Evolutionary conservation across 441 rosid genomes (phyloP).

Genomic region (Populus hybrid): DNA sequence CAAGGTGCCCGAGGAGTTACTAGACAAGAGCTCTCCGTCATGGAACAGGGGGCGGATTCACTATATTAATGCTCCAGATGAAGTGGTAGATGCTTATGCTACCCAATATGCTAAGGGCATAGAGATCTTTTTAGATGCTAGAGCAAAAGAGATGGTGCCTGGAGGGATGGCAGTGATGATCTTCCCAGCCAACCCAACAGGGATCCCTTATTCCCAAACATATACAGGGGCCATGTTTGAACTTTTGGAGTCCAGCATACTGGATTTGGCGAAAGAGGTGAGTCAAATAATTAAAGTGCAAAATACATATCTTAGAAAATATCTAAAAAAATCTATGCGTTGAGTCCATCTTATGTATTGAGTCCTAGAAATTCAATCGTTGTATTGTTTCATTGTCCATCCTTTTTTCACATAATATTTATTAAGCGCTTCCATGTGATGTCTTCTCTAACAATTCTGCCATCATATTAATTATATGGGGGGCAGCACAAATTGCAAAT

Average conservation of each 20-base stretch:
- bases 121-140: conserved; percentile 25
- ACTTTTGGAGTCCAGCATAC: conserved; percentile 19
- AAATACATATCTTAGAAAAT: too few species aligned
- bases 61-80: conserved; percentile 23
- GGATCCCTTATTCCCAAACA: conserved; percentile 7
- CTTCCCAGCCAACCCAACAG: conserved; percentile 12
- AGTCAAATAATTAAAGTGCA: not conserved
- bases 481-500: too few species aligned
- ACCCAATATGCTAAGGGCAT: conserved; percentile 29
- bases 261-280: conserved; percentile 30
- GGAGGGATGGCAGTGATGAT: conserved; percentile 35
- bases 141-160: conserved; percentile 30
- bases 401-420: too few species aligned
- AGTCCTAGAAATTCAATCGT: too few species aligned
- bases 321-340: too few species aligned
- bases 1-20: conserved; percentile 5
- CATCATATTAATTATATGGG: too few species aligned
- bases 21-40: conserved; percentile 15
- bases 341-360: too few species aligned
- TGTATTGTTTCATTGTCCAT: too few species aligned
- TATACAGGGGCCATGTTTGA: conserved; percentile 12
- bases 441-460: too few species aligned
- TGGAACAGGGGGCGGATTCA: conserved; percentile 44
- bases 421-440: too few species aligned
- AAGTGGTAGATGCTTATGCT: conserved; percentile 25